phyloP scores from a whole-genome alignment of 768 basidiomycete genomes.

The Boletus sensibilis region DNA sequence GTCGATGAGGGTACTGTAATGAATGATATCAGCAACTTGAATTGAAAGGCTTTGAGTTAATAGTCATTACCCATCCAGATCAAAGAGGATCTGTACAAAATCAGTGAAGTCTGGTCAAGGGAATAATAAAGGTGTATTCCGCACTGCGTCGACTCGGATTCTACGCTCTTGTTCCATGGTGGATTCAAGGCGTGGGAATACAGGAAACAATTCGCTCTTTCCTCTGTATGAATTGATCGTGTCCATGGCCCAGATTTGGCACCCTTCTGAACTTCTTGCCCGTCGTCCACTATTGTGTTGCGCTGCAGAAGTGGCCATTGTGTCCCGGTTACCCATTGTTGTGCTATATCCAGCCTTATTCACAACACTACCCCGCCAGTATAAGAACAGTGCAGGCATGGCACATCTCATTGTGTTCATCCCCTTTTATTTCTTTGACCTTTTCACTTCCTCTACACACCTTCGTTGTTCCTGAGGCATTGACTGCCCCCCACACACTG shows the following conservation, averaged over 20 bases:
- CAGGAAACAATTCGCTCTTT: background rate
- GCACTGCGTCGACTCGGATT: conserved; percentile 53
- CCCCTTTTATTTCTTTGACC: background rate
- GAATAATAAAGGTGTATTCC: conserved; percentile 13
- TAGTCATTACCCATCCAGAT: conserved; percentile 61
- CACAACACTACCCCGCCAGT: background rate
- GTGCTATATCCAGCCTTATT: background rate
- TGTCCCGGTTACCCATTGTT: conserved; percentile 16
- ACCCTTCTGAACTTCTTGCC: background rate
- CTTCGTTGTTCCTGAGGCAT: conserved; percentile 20
- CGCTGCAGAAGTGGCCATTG: conserved; percentile 7
- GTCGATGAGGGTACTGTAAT: conserved; percentile 66
- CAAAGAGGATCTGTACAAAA: conserved; percentile 56
- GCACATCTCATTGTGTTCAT: background rate
- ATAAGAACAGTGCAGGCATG: conserved; percentile 18
- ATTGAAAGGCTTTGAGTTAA: background rate
- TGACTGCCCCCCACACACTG: conserved; percentile 21
- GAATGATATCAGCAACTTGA: conserved; percentile 4
- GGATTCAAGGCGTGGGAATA: background rate
- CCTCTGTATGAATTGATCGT: background rate
- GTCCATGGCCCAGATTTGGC: background rate
- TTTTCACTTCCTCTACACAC: background rate
- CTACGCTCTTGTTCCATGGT: conserved; percentile 19
- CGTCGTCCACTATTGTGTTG: conserved; percentile 16
- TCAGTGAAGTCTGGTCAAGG: background rate